phyloP scores from a whole-genome alignment of 1,284 basidiomycete species.

The Ustilago trichophora region DNA sequence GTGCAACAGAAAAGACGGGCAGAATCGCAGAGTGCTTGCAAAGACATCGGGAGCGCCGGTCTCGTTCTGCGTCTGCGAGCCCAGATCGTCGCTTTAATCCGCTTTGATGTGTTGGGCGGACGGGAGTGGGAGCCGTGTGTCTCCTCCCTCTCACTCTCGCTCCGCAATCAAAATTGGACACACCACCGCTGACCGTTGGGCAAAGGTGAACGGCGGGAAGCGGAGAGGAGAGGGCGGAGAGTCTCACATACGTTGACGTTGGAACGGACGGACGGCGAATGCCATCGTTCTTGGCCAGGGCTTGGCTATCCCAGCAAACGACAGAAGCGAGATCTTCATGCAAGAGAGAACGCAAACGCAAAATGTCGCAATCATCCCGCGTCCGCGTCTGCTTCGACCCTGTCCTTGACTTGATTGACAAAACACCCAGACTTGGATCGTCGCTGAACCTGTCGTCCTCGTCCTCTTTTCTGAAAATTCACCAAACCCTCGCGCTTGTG shows the following conservation, averaged over 20 bases:
- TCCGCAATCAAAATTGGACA: neutral
- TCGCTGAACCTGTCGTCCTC: constrained; percentile 20
- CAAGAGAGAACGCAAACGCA: constrained; percentile 10
- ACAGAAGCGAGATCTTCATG: constrained; percentile 9
- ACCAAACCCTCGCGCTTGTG: no score
- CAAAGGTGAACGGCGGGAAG: constrained; percentile 4
- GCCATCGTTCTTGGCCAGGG: constrained; percentile 32
- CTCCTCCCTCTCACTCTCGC: no score
- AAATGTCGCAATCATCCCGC: constrained; percentile 29
- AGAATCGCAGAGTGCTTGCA: no score
- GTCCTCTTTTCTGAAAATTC: neutral
- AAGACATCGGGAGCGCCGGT: neutral
- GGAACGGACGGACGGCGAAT: constrained; percentile 10
- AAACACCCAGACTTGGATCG: constrained; percentile 30
- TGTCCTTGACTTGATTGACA: neutral
- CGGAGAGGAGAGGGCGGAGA: constrained; percentile 6
- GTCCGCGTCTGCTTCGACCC: no score
- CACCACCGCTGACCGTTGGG: constrained; percentile 1
- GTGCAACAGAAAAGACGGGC: no score
- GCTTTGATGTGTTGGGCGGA: neutral
- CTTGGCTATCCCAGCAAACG: constrained; percentile 13
- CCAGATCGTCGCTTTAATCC: constrained; percentile 2
- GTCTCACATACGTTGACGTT: constrained; percentile 1
- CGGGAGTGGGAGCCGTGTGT: neutral
- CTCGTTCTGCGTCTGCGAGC: neutral